Evolutionary conservation across 192 early-diverging fungal genomes (phyloP).

Genomic region (Podila verticillata): DNA sequence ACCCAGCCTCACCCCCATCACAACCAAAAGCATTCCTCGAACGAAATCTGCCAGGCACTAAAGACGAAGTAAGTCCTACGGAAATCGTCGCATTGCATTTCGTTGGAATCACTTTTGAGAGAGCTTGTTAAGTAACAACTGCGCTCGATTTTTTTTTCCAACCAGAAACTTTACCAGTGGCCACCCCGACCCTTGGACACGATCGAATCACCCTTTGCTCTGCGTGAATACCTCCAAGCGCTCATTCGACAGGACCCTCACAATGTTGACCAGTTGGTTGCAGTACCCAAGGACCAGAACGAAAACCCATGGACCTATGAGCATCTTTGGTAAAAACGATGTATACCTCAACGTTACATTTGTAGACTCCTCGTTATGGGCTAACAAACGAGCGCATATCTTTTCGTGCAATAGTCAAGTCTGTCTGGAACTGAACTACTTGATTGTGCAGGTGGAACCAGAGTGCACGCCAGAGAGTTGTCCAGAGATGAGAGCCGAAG

Average conservation of each 20-base stretch:
- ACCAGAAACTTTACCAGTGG: slow-evolving; percentile 60
- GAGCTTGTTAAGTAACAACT: background rate
- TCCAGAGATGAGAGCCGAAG: slow-evolving; percentile 93
- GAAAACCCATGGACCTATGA: slow-evolving; percentile 86
- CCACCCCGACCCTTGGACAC: slow-evolving; percentile 63
- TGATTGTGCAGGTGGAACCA: slow-evolving; percentile 72
- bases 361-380: background rate
- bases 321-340: slow-evolving; percentile 79
- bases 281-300: slow-evolving; percentile 71
- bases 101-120: background rate
- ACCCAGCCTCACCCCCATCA: background rate
- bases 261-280: slow-evolving; percentile 67
- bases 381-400: background rate
- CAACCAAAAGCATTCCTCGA: slow-evolving; percentile 7
- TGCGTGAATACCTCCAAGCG: slow-evolving; percentile 84
- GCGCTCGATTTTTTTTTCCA: background rate
- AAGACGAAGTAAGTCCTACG: slow-evolving; percentile 30
- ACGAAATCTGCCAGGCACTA: slow-evolving; percentile 43
- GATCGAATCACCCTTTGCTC: slow-evolving; percentile 75
- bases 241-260: slow-evolving; percentile 72
- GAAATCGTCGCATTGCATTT: background rate
- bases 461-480: slow-evolving; percentile 85
- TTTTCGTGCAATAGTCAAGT: slow-evolving; percentile 34
- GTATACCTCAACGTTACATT: background rate
- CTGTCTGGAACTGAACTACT: slow-evolving; percentile 84